Evolutionary conservation across 257 asterid species (phyloP).

Genomic region (Gynochthodes officinalis): DNA sequence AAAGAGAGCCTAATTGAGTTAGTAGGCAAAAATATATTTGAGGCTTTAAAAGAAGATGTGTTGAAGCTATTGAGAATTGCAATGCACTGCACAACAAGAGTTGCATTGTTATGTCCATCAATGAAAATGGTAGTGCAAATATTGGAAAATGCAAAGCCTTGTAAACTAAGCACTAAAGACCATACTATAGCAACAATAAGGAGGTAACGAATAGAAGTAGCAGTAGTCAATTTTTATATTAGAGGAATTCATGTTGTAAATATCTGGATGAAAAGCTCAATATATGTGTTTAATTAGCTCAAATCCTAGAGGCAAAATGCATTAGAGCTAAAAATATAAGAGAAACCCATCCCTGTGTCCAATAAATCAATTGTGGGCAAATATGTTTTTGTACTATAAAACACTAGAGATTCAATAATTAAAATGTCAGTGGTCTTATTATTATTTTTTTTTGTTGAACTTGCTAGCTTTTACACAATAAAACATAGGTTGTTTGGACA

Average conservation of each 20-base stretch:
- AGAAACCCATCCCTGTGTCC: not conserved
- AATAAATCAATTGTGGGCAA: too few relatives aligned
- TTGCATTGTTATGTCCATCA: constrained; percentile 34
- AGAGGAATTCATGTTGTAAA: constrained; percentile 9
- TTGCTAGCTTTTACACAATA: too few relatives aligned
- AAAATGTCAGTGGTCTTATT: too few relatives aligned
- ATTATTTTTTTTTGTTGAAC: too few relatives aligned
- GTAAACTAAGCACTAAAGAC: constrained; percentile 18
- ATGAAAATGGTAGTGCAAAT: constrained; percentile 44
- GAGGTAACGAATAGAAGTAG: constrained; percentile 5
- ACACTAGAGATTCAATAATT: too few relatives aligned
- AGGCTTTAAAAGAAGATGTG: constrained; percentile 33
- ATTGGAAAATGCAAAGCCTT: constrained; percentile 42
- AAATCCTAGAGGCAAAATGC: not conserved
- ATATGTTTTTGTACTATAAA: too few relatives aligned
- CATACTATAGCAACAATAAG: constrained; percentile 14
- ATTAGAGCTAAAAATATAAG: not conserved
- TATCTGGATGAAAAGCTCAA: not conserved
- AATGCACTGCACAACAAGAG: constrained; percentile 38
- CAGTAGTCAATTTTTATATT: constrained; percentile 16
- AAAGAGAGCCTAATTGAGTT: constrained; percentile 17
- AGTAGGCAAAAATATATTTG: constrained; percentile 32
- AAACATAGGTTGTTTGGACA: too few relatives aligned
- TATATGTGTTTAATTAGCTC: not conserved
- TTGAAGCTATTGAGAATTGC: constrained; percentile 33